Base-by-base conservation (phyloP, 768 basidiomycete species). In the Tricholoma hemisulphureum region DNA sequence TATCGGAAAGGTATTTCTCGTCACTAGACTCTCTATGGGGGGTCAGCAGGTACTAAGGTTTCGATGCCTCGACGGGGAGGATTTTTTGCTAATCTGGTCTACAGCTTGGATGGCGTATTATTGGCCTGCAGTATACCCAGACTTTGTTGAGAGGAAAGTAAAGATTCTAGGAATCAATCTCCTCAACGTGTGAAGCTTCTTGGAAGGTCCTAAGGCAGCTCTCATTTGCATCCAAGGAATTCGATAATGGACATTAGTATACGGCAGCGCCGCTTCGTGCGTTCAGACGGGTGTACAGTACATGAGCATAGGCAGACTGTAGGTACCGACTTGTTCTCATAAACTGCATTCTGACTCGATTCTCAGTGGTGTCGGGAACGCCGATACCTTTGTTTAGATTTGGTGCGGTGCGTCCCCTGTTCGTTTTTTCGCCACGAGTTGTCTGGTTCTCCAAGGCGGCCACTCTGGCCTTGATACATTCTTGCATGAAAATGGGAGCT, bases 301-400 rank as follows among this genome's bases (percentile, higher is more conserved):
- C 81, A 24, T 84, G 84, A 82, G 82, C 82, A 8, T 84, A 84
- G 83, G 9, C 82, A 84, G 64, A 74, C 81, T 24, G 83, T 79
- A 34, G 37, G 76, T 67, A 7, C 14, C 9, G 37, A 35, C n/a
- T 43, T 28, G 46, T 10, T 7, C n/a, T n/a, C n/a, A n/a, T n/a
- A n/a, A 46, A 20, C n/a, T 24, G 18, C n/a, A n/a, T n/a, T n/a
- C n/a, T n/a, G 8, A 55, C n/a, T n/a, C n/a, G n/a, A n/a, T n/a
- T n/a, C n/a, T n/a, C n/a, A n/a, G n/a, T n/a, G n/a, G n/a, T n/a
- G n/a, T 71, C 75, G 81, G 48, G 70, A 84, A 51, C 68, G 83
- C 56, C 63, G 66, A 11, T 75, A 82, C 66, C 71, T 81, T 50
- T 64, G 75, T 62, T 65, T n/a, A n/a, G n/a, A n/a, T 62, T 65